Evolutionary conservation across 768 basidiomycete species (phyloP).

Genomic region (Xerocomellus dryophilus): DNA sequence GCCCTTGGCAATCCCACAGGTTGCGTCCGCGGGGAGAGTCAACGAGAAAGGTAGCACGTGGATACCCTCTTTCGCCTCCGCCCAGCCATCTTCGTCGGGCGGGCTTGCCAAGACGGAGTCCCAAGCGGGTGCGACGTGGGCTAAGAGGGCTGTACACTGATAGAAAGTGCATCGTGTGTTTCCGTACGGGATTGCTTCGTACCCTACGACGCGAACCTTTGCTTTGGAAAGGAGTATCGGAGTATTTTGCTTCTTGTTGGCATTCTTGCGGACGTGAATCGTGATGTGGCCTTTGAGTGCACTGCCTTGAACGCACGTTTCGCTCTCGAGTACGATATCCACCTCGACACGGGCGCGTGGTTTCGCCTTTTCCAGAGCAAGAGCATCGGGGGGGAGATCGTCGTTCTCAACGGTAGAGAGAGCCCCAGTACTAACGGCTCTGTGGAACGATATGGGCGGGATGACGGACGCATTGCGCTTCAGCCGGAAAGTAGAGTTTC

Average conservation of each 20-base stretch:
- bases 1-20: conserved; percentile 58
- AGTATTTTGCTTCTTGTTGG: conserved; percentile 47
- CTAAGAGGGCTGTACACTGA: conserved; percentile 60
- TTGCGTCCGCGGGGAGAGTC: conserved; percentile 54
- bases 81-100: conserved; percentile 60
- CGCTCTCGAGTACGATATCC: conserved; percentile 73
- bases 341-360: conserved; percentile 74
- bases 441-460: conserved; percentile 22
- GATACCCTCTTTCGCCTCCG: conserved; percentile 58
- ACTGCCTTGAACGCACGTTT: conserved; percentile 78
- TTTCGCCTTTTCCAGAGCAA: conserved; percentile 69
- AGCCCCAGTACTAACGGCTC: conserved; percentile 2
- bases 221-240: conserved; percentile 66
- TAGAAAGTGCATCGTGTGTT: conserved; percentile 77
- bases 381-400: conserved; percentile 23
- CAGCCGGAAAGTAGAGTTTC: conserved; percentile 55
- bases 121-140: conserved; percentile 46
- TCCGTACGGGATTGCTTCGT: conserved; percentile 64
- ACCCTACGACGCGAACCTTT: conserved; percentile 81
- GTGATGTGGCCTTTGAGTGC: conserved; percentile 67
- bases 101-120: conserved; percentile 43
- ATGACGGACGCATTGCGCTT: conserved; percentile 50
- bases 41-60: conserved; percentile 74
- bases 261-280: conserved; percentile 55
- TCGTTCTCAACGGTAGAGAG: conserved; percentile 6